phyloP scores from a whole-genome alignment of 2,329 filamentous ascomycete genomes.

The Venturia asperata region DNA sequence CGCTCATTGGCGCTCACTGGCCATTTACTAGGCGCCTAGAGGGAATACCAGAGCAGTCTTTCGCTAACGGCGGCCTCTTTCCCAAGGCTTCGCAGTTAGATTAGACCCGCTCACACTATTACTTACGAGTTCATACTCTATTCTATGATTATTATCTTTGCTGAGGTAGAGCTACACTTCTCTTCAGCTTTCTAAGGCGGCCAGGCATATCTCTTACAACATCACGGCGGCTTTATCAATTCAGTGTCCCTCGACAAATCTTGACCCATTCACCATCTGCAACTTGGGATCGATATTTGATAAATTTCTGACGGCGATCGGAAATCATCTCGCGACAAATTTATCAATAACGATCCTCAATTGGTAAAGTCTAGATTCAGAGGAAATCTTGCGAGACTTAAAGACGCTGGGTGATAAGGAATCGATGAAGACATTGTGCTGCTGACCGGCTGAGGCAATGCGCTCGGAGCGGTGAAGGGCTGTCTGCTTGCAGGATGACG shows the following conservation, averaged over 20 bases:
- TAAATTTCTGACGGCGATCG: too few species aligned
- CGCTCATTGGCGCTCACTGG: slow-evolving; percentile 63
- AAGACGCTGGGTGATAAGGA: too few species aligned
- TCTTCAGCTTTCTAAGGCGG: neutral
- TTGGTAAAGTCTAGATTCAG: too few species aligned
- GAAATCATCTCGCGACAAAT: too few species aligned
- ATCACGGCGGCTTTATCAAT: too few species aligned
- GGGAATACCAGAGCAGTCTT: slow-evolving; percentile 63
- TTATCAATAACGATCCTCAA: too few species aligned
- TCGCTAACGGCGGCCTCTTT: slow-evolving; percentile 94
- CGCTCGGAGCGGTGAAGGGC: neutral
- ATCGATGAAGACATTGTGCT: too few species aligned
- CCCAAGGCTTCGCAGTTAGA: slow-evolving; percentile 86
- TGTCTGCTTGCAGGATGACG: neutral
- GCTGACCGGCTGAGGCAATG: neutral
- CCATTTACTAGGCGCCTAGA: slow-evolving; percentile 89
- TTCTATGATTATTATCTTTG: neutral
- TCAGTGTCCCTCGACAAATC: too few species aligned
- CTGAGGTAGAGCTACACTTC: neutral
- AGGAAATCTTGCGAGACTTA: too few species aligned
- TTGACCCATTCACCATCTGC: too few species aligned
- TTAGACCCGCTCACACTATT: slow-evolving; percentile 31
- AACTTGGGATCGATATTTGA: too few species aligned
- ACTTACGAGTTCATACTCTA: too few species aligned
- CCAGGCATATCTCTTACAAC: neutral